Conservation (phyloP, 78 protist genomes). For the Diacronema lutheri region DNA sequence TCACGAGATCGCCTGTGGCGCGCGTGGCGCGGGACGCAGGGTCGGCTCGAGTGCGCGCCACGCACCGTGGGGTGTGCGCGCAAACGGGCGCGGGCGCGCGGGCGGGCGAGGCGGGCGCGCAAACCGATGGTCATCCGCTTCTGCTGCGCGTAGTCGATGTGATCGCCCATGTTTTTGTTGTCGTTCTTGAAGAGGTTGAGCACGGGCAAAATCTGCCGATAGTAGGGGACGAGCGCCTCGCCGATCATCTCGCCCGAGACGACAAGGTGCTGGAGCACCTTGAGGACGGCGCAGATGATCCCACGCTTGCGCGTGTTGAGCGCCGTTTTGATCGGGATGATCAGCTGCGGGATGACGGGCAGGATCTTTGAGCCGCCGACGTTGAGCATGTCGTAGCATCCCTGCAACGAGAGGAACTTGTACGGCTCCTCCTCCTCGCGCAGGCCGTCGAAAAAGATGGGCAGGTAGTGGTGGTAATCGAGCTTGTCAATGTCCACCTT, state of each 20-base stretch:
- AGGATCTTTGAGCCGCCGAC: slow-evolving; percentile 68
- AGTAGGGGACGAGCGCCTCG: slow-evolving; percentile 87
- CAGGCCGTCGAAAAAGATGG: slow-evolving; percentile 91
- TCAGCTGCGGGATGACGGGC: slow-evolving; percentile 88
- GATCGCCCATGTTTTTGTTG: slow-evolving; percentile 65
- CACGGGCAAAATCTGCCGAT: slow-evolving; percentile 89
- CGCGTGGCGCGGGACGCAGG: too few species aligned
- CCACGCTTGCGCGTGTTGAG: slow-evolving; percentile 87
- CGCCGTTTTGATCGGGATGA: slow-evolving; percentile 89
- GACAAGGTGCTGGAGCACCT: slow-evolving; percentile 83
- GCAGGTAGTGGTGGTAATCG: slow-evolving; percentile 91
- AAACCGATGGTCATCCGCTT: slow-evolving; percentile 65
- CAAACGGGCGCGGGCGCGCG: too few species aligned
- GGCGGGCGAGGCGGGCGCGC: background rate
- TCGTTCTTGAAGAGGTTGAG: slow-evolving; percentile 78
- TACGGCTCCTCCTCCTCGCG: slow-evolving; percentile 87
- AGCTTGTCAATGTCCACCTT: slow-evolving; percentile 81
- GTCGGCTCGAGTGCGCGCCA: too few species aligned
- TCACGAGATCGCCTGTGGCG: slow-evolving; percentile 73
- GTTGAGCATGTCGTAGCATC: slow-evolving; percentile 68
- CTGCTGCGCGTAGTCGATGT: slow-evolving; percentile 80
- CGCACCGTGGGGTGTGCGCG: too few species aligned
- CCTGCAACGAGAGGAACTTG: slow-evolving; percentile 81
- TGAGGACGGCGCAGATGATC: slow-evolving; percentile 69
- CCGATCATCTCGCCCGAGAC: slow-evolving; percentile 67